These are phyloP conservation scores for Plantago ovata DNA, from an alignment of 257 asterid species.

Conservation along the genomic window DNA sequence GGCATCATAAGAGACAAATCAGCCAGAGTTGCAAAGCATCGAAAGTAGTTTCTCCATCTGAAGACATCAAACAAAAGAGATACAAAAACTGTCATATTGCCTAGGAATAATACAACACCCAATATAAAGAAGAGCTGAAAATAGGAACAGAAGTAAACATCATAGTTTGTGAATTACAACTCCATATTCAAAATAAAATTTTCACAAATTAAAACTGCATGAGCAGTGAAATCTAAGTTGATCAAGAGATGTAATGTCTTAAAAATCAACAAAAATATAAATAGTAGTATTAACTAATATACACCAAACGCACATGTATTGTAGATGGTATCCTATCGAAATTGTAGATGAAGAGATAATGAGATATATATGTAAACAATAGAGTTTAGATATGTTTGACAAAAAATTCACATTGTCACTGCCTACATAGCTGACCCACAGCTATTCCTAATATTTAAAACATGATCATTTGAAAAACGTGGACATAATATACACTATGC, in stretches of 20 bases:
- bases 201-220: too few species aligned
- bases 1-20: constrained; percentile 84
- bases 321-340: background rate
- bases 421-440: background rate
- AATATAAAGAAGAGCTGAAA: background rate
- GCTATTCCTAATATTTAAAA: too few species aligned
- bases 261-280: constrained; percentile 13
- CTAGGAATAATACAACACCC: background rate
- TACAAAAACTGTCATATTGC: background rate
- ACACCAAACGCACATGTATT: too few species aligned
- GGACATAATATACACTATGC: background rate
- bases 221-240: too few species aligned
- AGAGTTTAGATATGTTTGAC: background rate
- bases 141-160: too few species aligned
- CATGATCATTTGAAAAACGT: background rate
- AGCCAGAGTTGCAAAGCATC: constrained; percentile 84
- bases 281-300: background rate
- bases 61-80: constrained; percentile 26
- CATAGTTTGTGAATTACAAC: too few species aligned
- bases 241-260: constrained; percentile 11
- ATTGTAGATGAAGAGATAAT: background rate
- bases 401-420: background rate
- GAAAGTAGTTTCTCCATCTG: constrained; percentile 69
- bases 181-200: too few species aligned
- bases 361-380: background rate